phyloP scores from a whole-genome alignment of 176 grass and related monocot genomes.

The Oryza meyeriana region DNA sequence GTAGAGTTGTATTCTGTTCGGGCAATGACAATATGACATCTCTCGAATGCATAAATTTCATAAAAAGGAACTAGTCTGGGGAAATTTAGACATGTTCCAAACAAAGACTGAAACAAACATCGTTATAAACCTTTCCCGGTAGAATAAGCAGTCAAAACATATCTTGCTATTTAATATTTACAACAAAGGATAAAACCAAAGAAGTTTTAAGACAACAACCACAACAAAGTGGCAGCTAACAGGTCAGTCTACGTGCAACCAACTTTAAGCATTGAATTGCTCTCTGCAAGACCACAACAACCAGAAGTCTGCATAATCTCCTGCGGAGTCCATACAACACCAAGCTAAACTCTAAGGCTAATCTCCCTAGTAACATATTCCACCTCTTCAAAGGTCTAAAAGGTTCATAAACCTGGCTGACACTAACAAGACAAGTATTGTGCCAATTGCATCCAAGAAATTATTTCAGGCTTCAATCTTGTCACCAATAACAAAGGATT shows the following conservation, averaged over 20 bases:
- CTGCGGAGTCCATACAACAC: background rate
- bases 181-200: conserved; percentile 1
- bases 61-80: no score
- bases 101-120: background rate
- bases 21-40: no score
- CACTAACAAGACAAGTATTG: background rate
- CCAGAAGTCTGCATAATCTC: background rate
- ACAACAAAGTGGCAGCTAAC: conserved; percentile 8
- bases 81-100: no score
- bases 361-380: conserved; percentile 5
- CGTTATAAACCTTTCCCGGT: background rate
- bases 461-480: conserved; percentile 49
- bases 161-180: background rate
- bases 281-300: background rate
- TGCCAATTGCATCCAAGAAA: background rate
- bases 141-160: background rate
- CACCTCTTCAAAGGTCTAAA: background rate
- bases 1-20: no score
- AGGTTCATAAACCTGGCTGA: background rate
- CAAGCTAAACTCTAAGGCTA: background rate
- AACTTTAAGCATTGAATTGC: background rate
- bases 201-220: background rate
- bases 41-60: no score
- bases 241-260: background rate
- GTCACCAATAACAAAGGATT: conserved; percentile 26